Evolutionary conservation across 2,329 filamentous ascomycete species (phyloP), one percentile per base, ranked within the genome.

Genomic region (Calonectria pteridis): DNA sequence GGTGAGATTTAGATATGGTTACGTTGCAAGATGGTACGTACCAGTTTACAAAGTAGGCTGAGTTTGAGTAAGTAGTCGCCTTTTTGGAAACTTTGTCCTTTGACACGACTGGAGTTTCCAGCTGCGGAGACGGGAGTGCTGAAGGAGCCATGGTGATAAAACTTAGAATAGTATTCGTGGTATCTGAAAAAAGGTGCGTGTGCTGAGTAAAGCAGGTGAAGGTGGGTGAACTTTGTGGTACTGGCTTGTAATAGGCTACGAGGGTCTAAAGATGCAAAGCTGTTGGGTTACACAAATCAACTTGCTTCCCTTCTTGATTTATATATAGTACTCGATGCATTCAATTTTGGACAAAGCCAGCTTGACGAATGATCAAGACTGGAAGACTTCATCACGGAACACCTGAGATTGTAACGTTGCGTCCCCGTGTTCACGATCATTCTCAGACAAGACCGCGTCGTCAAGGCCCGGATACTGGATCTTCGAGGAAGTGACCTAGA

Each of bases 31-130:
- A 9, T 7, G 10, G 16, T 11, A 23, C 55, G 7, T 35, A 77
- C 77, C 77, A 78, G 69, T 78, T 78, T 10, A 63, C 53, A 53
- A 78, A 78, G 59, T 78, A 78, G 3, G 71, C 70, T 0, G 77
- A 69, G 28, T 78, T 78, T 1, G 69, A 46, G 13, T 66, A 75
- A 3, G 31, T 37, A 1, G 2, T 40, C 11, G 55, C 55, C 33
- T 40, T 40, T 6, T 40, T 62, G 3, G 55, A 62, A 10, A 62
- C 5, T 3, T 62, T 62, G 4, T 37, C 35, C 35, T 40, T 16
- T 28, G 55, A 37, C 10, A 62, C 16, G 14, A 28, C 18, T 26
- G 55, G 9, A 11, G 1, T 37, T 18, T n/a, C 23, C 13, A 26
- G 5, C 4, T 18, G 18, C 2, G 23, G 55, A 4, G 33, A 20